phyloP scores from a whole-genome alignment of 129 eudicot genomes.

The Artemisia tridentata region DNA sequence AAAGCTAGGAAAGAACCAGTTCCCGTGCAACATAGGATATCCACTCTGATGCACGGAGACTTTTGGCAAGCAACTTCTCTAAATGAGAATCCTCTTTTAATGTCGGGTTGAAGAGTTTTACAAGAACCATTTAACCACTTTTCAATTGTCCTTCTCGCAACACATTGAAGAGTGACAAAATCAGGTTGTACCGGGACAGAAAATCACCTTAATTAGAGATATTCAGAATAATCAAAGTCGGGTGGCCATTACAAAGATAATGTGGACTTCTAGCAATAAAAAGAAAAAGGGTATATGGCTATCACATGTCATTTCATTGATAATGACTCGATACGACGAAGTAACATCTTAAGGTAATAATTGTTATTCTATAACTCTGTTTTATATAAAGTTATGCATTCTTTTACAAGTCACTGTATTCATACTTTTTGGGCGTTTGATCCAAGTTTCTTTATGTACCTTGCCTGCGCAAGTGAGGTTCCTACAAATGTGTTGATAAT shows the following conservation, averaged over 20 bases:
- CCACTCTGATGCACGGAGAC: too few relatives aligned
- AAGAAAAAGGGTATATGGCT: not conserved
- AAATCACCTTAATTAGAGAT: not conserved
- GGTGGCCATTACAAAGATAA: not conserved
- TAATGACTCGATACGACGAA: not conserved
- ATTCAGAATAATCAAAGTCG: not conserved
- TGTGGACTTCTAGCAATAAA: not conserved
- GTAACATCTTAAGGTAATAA: not conserved
- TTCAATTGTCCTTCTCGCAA: not conserved
- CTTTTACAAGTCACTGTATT: too few relatives aligned
- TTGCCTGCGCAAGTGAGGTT: not conserved
- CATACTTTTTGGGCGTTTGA: not conserved
- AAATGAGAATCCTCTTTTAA: not conserved
- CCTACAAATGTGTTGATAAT: not conserved
- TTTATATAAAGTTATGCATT: not conserved
- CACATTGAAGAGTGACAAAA: not conserved
- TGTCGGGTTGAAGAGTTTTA: not conserved
- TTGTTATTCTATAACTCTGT: not conserved
- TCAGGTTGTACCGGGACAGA: not conserved
- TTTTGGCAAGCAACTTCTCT: not conserved
- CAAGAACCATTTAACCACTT: not conserved
- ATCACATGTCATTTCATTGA: not conserved
- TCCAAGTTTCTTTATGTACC: conserved; percentile 7
- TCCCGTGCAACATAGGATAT: too few relatives aligned
- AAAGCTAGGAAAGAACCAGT: too few relatives aligned